Conservation (phyloP, 176 grass and related monocot species). For the Alloteropsis semialata region DNA sequence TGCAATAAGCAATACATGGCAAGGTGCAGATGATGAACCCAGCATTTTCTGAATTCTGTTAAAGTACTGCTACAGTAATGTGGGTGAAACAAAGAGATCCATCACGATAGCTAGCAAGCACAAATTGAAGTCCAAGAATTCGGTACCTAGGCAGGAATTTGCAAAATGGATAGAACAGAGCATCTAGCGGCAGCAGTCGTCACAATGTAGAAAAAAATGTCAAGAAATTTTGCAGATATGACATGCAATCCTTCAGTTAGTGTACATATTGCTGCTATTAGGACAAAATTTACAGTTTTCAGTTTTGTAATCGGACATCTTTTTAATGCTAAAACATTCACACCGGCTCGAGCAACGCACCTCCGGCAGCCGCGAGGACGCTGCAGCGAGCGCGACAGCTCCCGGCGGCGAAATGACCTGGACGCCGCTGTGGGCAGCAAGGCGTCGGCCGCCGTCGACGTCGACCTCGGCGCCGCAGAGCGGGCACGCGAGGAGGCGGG, state of each 20-base stretch:
- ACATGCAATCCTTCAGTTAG: not conserved
- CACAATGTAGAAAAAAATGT: not conserved
- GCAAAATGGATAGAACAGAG: not conserved
- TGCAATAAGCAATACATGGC: not conserved
- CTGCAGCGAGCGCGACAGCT: not conserved
- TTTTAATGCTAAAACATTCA: not conserved
- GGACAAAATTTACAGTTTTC: not conserved
- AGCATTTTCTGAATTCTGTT: not conserved
- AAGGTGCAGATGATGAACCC: not conserved
- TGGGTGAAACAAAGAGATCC: not conserved
- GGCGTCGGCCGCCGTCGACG: slow-evolving; percentile 29
- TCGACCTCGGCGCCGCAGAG: slow-evolving; percentile 63
- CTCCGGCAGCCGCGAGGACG: not conserved
- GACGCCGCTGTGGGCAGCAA: not conserved
- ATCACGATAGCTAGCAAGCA: not conserved
- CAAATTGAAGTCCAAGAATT: not conserved
- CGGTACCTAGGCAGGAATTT: not conserved
- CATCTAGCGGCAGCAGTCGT: not conserved
- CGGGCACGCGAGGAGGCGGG: slow-evolving; percentile 59
- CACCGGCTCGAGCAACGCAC: not conserved
- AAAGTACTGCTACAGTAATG: not conserved
- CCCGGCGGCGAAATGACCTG: slow-evolving; percentile 11
- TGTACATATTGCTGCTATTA: not conserved
- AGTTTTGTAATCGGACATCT: not conserved
- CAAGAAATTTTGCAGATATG: not conserved